These are phyloP conservation scores for Nemania bipapillata DNA, from an alignment of 2,329 filamentous ascomycete genomes.

Conservation along the genomic window DNA sequence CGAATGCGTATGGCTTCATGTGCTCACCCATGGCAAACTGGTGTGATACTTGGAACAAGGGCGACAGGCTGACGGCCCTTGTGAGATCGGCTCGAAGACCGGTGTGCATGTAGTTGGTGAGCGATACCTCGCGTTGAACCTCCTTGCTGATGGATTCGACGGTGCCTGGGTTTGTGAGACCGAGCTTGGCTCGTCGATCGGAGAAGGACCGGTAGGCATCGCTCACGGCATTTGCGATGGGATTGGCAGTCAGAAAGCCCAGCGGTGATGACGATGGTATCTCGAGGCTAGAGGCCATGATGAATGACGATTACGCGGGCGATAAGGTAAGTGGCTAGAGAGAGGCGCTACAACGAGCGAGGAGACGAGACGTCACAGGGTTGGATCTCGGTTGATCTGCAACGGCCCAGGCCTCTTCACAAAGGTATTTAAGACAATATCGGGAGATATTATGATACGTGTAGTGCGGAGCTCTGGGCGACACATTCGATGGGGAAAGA, in stretches of 20 bases:
- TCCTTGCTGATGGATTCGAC: constrained; percentile 90
- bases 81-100: constrained; percentile 95
- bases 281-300: constrained; percentile 62
- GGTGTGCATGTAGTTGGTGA: constrained; percentile 96
- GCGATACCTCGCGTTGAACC: constrained; percentile 94
- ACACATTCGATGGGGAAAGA: constrained; percentile 11
- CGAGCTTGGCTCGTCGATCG: constrained; percentile 86
- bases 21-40: constrained; percentile 94
- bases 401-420: background rate
- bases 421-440: background rate
- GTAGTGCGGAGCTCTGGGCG: constrained; percentile 8
- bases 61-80: constrained; percentile 92
- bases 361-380: constrained; percentile 17
- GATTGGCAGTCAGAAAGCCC: constrained; percentile 78
- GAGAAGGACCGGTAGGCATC: constrained; percentile 85
- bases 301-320: constrained; percentile 44
- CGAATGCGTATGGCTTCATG: constrained; percentile 93
- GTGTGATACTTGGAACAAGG: constrained; percentile 96
- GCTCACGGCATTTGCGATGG: constrained; percentile 73
- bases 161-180: constrained; percentile 89
- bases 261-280: constrained; percentile 60
- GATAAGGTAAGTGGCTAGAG: constrained; percentile 40
- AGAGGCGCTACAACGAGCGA: constrained; percentile 38
- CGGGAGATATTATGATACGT: background rate
- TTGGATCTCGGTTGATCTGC: background rate